A percentile compares a stretch with the other conserved stretches of the same genome.
Evolutionary conservation across 371 early-diverging fungal species (phyloP).

Genomic region (Apophysomyces trapeziformis): DNA sequence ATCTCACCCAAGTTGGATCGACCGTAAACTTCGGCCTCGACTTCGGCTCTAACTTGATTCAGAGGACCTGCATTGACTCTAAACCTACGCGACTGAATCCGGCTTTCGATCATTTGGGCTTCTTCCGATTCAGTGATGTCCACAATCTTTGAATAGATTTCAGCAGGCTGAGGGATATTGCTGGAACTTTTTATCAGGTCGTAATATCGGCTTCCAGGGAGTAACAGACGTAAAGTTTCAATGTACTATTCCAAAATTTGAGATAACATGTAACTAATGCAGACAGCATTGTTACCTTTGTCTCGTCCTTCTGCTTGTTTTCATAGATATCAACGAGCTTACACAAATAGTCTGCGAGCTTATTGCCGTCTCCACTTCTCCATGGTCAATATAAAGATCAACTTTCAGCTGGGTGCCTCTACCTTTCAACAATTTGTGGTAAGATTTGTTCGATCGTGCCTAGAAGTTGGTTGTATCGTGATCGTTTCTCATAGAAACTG

Average conservation of each 20-base stretch:
- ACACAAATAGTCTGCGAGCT: conserved; percentile 60
- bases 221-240: conserved; percentile 53
- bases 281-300: conserved; percentile 25
- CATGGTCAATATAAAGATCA: conserved; percentile 2
- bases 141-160: conserved; percentile 62
- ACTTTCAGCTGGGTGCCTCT: conserved; percentile 5
- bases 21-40: conserved; percentile 62
- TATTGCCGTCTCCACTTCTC: conserved; percentile 58
- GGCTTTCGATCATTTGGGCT: conserved; percentile 55
- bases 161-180: conserved; percentile 49
- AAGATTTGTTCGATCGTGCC: conserved; percentile 46
- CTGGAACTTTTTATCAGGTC: conserved; percentile 46
- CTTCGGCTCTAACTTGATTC: conserved; percentile 56
- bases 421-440: conserved; percentile 36
- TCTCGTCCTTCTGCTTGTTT: conserved; percentile 37
- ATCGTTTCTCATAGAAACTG: conserved; percentile 64
- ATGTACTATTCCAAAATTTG: conserved; percentile 40
- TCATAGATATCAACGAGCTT: conserved; percentile 60
- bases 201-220: conserved; percentile 57
- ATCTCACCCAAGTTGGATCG: conserved; percentile 60
- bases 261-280: not conserved
- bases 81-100: conserved; percentile 70
- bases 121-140: conserved; percentile 64
- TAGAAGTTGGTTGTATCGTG: conserved; percentile 46
- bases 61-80: conserved; percentile 73